Evolutionary conservation across 148 eudicot species (phyloP), one percentile per base, ranked within the genome.

Genomic region (Fagopyrum tataricum): DNA sequence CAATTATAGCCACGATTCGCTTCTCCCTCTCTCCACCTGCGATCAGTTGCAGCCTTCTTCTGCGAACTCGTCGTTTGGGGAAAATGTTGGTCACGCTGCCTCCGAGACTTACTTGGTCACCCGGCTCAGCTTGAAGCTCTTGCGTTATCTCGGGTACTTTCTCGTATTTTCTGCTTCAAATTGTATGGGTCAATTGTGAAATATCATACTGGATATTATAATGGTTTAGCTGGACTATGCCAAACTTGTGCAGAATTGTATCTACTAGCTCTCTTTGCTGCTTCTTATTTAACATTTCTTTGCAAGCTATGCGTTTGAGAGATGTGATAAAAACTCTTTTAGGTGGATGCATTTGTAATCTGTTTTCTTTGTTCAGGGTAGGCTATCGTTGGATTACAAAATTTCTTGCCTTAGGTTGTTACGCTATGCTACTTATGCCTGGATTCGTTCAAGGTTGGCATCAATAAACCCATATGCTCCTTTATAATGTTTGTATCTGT

Each of bases 401-500:
- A 73, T 80, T 87, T 77, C 85, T 87, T 82, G 87, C 88, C 70
- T 84, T 89, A 44, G 82, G 88, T 62, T 85, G 82, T 70, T 87
- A 89, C 71, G 52, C 87, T 5, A 43, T 87, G 73, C 80, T 89
- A 72, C 83, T 89, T 70, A 68, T 87, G 59, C 93, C 93, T 20
- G 93, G 93, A n/a, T 81, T 89, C 77, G 4, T 87, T 74, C 93
- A 89, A 89, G 89, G 93, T 86, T 56, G 62, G 80, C 58, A 48
- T 72, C 70, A 4, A 31, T 4, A 13, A 37, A 73, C 64, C 41
- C 70, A 72, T 21, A 17, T 64, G 69, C 18, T 39, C 41, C 69
- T 11, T 39, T 31, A 64, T 14, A 2, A 56, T 39, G 70, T 37
- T 7, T 37, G 44, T 37, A 67, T 8, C 39, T 4, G 39, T 6